Conservation (phyloP, 1,284 basidiomycete genomes). For the Pseudozyma flocculosa region DNA sequence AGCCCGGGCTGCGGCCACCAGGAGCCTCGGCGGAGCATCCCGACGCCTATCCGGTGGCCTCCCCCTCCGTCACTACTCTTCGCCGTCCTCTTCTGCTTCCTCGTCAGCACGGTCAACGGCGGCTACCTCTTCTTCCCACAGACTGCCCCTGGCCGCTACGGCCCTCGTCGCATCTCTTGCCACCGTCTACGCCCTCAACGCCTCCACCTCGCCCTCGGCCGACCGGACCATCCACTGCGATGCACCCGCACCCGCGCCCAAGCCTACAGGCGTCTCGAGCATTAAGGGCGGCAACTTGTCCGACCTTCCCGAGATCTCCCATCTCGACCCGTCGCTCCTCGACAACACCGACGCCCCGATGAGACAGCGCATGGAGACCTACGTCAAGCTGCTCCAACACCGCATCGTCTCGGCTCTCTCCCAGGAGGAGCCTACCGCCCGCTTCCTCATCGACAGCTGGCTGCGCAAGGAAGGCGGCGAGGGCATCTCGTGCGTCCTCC, state of each 20-base stretch:
- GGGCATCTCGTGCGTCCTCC: constrained; percentile 85
- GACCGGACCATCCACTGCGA: constrained; percentile 22
- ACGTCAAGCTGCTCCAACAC: constrained; percentile 77
- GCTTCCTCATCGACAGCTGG: constrained; percentile 87
- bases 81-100: neutral
- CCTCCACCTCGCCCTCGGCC: constrained; percentile 1
- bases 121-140: no score
- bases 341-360: constrained; percentile 44
- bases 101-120: neutral
- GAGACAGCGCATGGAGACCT: constrained; percentile 75
- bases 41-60: no score
- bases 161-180: constrained; percentile 8
- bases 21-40: no score
- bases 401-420: constrained; percentile 80
- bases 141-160: no score
- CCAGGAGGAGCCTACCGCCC: constrained; percentile 66
- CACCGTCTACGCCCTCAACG: constrained; percentile 12
- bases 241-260: constrained; percentile 22
- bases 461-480: constrained; percentile 77
- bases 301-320: constrained; percentile 47
- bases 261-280: constrained; percentile 21
- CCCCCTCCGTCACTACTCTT: no score
- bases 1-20: no score
- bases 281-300: constrained; percentile 36
- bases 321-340: constrained; percentile 39